Evolutionary conservation across 2,329 filamentous ascomycete genomes (phyloP).

Genomic region (Trichoderma cornu-damae): DNA sequence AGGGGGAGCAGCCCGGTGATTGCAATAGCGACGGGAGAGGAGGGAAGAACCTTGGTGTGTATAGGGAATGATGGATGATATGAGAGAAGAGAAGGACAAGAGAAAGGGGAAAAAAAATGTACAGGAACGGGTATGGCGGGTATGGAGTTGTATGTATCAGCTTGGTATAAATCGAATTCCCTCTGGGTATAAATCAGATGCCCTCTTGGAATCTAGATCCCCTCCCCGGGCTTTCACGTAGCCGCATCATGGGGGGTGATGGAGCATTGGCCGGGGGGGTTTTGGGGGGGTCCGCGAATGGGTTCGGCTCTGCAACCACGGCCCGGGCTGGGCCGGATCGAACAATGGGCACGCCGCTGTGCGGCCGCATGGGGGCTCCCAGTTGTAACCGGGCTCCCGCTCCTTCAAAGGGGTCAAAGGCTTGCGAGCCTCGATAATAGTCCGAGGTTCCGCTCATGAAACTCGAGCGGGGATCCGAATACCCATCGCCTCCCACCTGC

Average conservation of each 20-base stretch:
- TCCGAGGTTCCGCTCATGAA: slow-evolving; percentile 47
- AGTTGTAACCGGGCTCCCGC: slow-evolving; percentile 44
- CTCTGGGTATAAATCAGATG: too few relatives aligned
- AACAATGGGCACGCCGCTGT: slow-evolving; percentile 56
- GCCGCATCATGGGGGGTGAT: slow-evolving; percentile 32
- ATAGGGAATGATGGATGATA: not conserved
- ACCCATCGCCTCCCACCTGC: slow-evolving; percentile 58
- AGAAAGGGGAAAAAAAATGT: not conserved
- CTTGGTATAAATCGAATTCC: too few relatives aligned
- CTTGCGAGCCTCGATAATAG: slow-evolving; percentile 50
- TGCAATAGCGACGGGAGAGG: not conserved
- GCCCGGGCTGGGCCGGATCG: slow-evolving; percentile 62
- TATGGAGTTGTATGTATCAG: slow-evolving; percentile 4
- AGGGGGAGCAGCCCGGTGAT: slow-evolving; percentile 16
- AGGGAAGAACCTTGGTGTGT: too few relatives aligned
- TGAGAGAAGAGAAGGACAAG: too few relatives aligned
- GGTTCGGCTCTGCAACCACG: slow-evolving; percentile 52
- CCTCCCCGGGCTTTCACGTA: slow-evolving; percentile 32
- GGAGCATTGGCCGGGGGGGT: slow-evolving; percentile 34
- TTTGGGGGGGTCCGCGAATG: slow-evolving; percentile 36
- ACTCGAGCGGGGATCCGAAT: slow-evolving; percentile 45
- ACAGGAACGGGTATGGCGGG: slow-evolving; percentile 1
- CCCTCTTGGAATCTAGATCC: slow-evolving; percentile 40
- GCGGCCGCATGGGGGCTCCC: slow-evolving; percentile 54
- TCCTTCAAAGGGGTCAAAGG: slow-evolving; percentile 36